phyloP scores from a whole-genome alignment of 495 filamentous ascomycete species.

The Thermothielavioides terrestris region DNA sequence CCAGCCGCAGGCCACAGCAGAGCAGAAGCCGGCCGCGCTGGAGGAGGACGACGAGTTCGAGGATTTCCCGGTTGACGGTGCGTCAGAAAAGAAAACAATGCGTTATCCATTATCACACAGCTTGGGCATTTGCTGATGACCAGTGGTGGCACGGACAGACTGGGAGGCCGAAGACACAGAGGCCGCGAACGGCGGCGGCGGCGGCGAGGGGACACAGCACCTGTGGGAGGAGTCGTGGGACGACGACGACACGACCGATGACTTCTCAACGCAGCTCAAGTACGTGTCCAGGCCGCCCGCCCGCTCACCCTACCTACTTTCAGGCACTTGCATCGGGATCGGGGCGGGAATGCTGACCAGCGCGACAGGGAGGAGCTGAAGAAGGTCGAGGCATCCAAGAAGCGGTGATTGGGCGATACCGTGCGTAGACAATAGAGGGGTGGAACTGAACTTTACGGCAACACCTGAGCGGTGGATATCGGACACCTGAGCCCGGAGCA shows the following conservation, averaged over 20 bases:
- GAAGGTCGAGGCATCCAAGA: slow-evolving; percentile 73
- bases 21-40: slow-evolving; percentile 46
- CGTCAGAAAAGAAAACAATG: background rate
- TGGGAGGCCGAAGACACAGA: slow-evolving; percentile 84
- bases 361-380: slow-evolving; percentile 77
- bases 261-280: slow-evolving; percentile 94
- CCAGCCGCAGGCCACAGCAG: slow-evolving; percentile 9
- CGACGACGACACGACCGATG: slow-evolving; percentile 94
- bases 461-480: too few relatives aligned
- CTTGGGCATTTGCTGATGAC: background rate
- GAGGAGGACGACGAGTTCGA: slow-evolving; percentile 99
- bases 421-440: too few relatives aligned
- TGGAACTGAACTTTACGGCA: too few relatives aligned
- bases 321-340: too few relatives aligned
- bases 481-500: too few relatives aligned
- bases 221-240: slow-evolving; percentile 99
- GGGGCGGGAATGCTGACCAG: slow-evolving; percentile 3
- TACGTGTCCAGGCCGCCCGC: too few relatives aligned
- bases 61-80: slow-evolving; percentile 95
- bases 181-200: slow-evolving; percentile 47
- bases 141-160: slow-evolving; percentile 42
- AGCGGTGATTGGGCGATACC: slow-evolving; percentile 41
- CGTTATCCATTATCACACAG: too few relatives aligned
- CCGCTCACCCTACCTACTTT: too few relatives aligned
- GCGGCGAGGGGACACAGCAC: slow-evolving; percentile 53